phyloP scores from a whole-genome alignment of 495 filamentous ascomycete species.

The Lepraria neglecta region DNA sequence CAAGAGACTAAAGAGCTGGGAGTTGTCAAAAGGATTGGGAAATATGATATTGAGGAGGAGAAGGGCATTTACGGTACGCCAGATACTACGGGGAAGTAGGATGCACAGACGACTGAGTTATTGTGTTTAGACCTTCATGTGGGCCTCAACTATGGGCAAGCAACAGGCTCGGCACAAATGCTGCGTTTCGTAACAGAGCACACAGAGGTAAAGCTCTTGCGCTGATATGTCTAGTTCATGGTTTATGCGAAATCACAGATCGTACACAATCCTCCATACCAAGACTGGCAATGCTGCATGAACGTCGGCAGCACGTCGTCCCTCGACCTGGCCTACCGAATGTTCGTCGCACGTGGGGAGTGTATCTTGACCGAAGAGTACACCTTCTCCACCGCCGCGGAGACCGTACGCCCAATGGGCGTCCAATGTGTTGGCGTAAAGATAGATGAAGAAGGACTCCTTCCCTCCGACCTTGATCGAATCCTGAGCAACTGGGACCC shows the following conservation, averaged over 20 bases:
- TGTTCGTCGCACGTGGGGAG: constrained; percentile 68
- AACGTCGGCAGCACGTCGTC: constrained; percentile 72
- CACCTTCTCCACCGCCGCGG: constrained; percentile 74
- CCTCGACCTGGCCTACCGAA: constrained; percentile 68
- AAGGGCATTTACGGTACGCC: constrained; percentile 53
- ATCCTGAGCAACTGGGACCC: constrained; percentile 64
- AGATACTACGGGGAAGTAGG: constrained; percentile 18
- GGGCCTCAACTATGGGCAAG: constrained; percentile 85
- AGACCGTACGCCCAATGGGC: constrained; percentile 74
- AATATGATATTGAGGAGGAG: constrained; percentile 68
- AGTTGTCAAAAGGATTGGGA: constrained; percentile 57
- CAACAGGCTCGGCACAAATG: constrained; percentile 77
- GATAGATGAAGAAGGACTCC: constrained; percentile 73
- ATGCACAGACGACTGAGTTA: constrained; percentile 11
- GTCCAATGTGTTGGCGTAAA: constrained; percentile 62
- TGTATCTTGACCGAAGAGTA: constrained; percentile 77
- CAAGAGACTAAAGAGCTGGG: constrained; percentile 51
- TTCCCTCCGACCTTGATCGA: constrained; percentile 59
- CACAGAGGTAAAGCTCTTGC: constrained; percentile 54
- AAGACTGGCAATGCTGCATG: constrained; percentile 74
- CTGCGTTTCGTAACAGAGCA: constrained; percentile 88
- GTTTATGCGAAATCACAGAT: constrained; percentile 37
- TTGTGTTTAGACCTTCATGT: constrained; percentile 59
- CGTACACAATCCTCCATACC: constrained; percentile 66
- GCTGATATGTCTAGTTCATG: neutral